Evolutionary conservation across 176 grass and related monocot genomes (phyloP), one percentile per base, ranked within the genome.

Genomic region (Lolium rigidum): DNA sequence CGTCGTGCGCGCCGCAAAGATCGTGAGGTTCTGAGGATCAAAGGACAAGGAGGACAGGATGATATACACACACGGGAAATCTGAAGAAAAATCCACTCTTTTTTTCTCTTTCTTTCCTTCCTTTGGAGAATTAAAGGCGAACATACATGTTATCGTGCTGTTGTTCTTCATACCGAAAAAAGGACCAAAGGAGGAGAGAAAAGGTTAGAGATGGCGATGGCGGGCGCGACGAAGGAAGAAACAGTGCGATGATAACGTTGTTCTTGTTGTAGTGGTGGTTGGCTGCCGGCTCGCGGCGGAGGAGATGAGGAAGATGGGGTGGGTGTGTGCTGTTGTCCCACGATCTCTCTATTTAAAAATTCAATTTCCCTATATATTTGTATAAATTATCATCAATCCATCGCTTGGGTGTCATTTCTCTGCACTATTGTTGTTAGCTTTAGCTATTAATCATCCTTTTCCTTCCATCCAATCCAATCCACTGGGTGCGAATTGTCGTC

Each of bases 1-100:
- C 46, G 90, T 98, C 26, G 94, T 98, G 14, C 94, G 97, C 31
- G 97, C 97, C 3, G 90, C 97, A 52, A 98, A 98, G 88, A 95
- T 98, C 79, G 90, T 98, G 26, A 89, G 90, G 79, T 82, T 98
- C 81, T 98, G 90, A 98, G 6, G 16, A 1, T 0, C 11, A 6
- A 17, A 56, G 7, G 31, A 35, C 16, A 56, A 8, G 14, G 16
- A 56, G 17, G 54, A 56, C n/a, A 21, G n/a, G 7, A 3, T 60
- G 10, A n/a, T 10, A 12, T 61, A 26, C 24, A 64, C n/a, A 66
- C 20, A 35, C 31, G 31, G 31, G 31, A 58, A 83, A 63, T 83
- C 70, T 15, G 10, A 54, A 66, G 79, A 11, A 35, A 52, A n/a
- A 44, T 6, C 43, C 25, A 61, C 15, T 70, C 14, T 60, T 24